Conservation (phyloP, 164 flowering plant genomes). For the Vitis rotundifolia region DNA sequence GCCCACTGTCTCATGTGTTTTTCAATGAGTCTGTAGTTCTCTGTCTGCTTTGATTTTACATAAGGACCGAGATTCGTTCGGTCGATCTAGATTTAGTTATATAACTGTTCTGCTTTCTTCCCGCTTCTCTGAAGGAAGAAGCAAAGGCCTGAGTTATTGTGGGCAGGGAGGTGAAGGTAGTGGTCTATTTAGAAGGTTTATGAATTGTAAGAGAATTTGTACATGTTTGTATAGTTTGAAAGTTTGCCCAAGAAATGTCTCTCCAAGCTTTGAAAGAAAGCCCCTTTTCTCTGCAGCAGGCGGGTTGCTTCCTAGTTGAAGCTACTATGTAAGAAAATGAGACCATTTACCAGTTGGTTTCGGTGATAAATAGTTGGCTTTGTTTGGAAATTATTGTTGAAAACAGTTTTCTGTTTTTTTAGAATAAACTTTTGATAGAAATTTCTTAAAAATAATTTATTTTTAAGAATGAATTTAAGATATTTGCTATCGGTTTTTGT, state of each 20-base stretch:
- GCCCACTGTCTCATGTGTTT: not conserved
- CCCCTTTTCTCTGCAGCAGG: not conserved
- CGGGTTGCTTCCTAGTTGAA: no score
- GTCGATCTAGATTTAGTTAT: slow-evolving; percentile 4
- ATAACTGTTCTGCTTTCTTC: slow-evolving; percentile 20
- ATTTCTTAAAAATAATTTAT: no score
- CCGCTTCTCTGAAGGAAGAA: slow-evolving; percentile 28
- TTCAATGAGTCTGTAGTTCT: not conserved
- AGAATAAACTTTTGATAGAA: no score
- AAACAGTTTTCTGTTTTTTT: no score
- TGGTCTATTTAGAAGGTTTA: slow-evolving; percentile 11
- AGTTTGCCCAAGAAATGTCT: not conserved
- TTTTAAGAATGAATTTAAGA: no score
- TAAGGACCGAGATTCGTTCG: slow-evolving; percentile 15
- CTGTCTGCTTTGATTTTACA: slow-evolving; percentile 1
- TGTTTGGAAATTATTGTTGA: no score
- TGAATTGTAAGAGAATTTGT: slow-evolving; percentile 42
- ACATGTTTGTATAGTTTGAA: slow-evolving; percentile 42
- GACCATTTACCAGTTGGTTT: no score
- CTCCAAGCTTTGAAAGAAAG: not conserved
- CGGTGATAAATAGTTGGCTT: no score
- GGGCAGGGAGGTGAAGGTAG: slow-evolving; percentile 26
- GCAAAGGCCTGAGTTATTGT: slow-evolving; percentile 21
- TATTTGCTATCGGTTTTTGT: no score
- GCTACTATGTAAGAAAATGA: no score